Base-by-base conservation (phyloP, 2,329 filamentous ascomycete species). In the Fusarium paranaense region DNA sequence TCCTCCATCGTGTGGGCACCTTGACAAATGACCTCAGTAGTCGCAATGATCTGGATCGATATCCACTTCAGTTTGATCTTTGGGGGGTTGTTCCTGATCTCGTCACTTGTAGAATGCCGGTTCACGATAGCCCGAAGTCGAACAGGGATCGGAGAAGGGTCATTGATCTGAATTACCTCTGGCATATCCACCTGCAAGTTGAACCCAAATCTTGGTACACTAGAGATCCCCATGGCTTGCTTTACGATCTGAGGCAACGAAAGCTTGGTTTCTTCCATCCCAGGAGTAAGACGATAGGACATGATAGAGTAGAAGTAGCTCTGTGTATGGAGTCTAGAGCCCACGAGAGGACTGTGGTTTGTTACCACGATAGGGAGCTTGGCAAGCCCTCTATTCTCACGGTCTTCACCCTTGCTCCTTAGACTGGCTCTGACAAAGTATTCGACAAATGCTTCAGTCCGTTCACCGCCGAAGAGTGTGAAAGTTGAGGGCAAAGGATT, bases 371-470 rank as follows among this genome's bases (percentile, higher is more conserved):
- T 18, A 0, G 81, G 82, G 2, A 80, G 42, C 0, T 38, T 69
- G 1, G 76, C 82, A 5, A 67, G 38, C 1, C 54, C 10, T 1
- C n/a, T 54, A 10, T 74, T 56, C 5, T 10, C 50, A 2, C 13
- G 27, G 2, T 35, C 60, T 4, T 60, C 30, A 0, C 33, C 54
- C 1, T 62, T 70, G 42, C 70, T 72, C 6, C n/a, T 60, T 3
- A 84, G 38, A 2, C 71, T 67, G 0, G 82, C 82, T 35, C 81
- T 66, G 2, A 85, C 66, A 13, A 75, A 78, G 47, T 85, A 85
- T 52, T 85, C 81, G 9, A 77, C 35, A 2, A 68, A 75, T 0
- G 54, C 73, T 0, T 67, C 62, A 6, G 25, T 57, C 0, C 20
- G 16, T 10, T 47, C 35, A 0, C 22, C 8, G 9, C 20, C 5